A percentile compares a stretch with the other conserved stretches of the same genome.
Conservation (phyloP, 306 rosid species). For the Carpinus viminea region DNA sequence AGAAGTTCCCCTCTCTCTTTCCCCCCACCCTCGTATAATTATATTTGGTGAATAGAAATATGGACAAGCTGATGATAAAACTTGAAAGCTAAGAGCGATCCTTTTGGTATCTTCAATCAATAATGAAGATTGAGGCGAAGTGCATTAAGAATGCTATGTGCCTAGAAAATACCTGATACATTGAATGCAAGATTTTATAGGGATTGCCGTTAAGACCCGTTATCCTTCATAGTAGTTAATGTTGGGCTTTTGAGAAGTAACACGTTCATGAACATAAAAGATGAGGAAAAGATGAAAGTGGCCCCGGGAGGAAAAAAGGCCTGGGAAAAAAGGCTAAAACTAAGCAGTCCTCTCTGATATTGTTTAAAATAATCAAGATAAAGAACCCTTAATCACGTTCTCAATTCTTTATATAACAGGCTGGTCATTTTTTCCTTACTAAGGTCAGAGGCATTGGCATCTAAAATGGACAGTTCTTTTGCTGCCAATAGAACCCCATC, state of each 20-base stretch:
- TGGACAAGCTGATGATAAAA: too few species aligned
- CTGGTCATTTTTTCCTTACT: slow-evolving; percentile 48
- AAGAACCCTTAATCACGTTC: slow-evolving; percentile 54
- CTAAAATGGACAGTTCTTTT: slow-evolving; percentile 46
- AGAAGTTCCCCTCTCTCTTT: background rate
- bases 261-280: background rate
- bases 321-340: background rate
- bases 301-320: background rate
- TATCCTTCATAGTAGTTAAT: background rate
- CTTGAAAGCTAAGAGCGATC: background rate
- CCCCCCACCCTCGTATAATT: too few species aligned
- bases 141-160: background rate
- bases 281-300: too few species aligned
- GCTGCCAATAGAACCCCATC: slow-evolving; percentile 69
- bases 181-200: background rate
- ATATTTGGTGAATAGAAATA: too few species aligned
- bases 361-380: slow-evolving; percentile 13
- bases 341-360: background rate
- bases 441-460: slow-evolving; percentile 55
- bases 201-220: background rate
- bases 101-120: background rate
- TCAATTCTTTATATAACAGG: slow-evolving; percentile 62
- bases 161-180: background rate
- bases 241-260: background rate
- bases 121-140: background rate